Evolutionary conservation across 2,329 filamentous ascomycete genomes (phyloP), one percentile per base, ranked within the genome.

Genomic region (Xylaria sp.): DNA sequence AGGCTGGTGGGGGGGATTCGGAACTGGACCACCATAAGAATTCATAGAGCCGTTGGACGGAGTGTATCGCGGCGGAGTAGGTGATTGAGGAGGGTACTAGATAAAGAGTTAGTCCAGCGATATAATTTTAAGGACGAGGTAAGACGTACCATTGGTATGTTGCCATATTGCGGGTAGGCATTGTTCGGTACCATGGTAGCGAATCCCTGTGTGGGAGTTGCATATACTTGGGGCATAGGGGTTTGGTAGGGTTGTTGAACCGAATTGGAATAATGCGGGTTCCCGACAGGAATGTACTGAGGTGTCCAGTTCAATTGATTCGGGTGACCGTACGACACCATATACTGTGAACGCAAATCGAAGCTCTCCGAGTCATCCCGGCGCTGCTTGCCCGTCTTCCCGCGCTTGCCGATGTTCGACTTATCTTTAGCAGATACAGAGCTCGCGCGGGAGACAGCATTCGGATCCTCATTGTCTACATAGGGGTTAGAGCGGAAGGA

Each of bases 341-440:
- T 84, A 69, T 90, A 92, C 54, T 89, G 85, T 52, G 84, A 83
- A 48, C 85, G 77, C 9, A 83, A 83, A 64, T 88, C 85, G 57
- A 88, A 88, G 59, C 78, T 81, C 60, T 87, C 85, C 0, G 83
- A 85, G 65, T 88, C 84, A 57, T 86, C 83, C 42, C 84, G 78
- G 39, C 84, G 80, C 63, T 86, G 83, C 67, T 84, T 86, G 55
- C 74, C 69, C 72, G 86, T 67, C 82, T 90, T 78, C 72, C 86
- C 75, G 83, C 90, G 78, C 65, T 91, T 91, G 42, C 86, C 85
- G 60, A 86, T 80, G 61, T 85, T 87, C 40, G 82, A 80, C 68
- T 84, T 93, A 67, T 92, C 92, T 69, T 90, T 91, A 20, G 89
- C 89, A 40, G 88, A 91, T 5, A 90, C 84, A 4, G 93, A 97